A percentile compares a stretch with the other conserved stretches of the same genome.
These are phyloP conservation scores for Calendula officinalis DNA, from an alignment of 129 eudicot species.

Conservation along the genomic window DNA sequence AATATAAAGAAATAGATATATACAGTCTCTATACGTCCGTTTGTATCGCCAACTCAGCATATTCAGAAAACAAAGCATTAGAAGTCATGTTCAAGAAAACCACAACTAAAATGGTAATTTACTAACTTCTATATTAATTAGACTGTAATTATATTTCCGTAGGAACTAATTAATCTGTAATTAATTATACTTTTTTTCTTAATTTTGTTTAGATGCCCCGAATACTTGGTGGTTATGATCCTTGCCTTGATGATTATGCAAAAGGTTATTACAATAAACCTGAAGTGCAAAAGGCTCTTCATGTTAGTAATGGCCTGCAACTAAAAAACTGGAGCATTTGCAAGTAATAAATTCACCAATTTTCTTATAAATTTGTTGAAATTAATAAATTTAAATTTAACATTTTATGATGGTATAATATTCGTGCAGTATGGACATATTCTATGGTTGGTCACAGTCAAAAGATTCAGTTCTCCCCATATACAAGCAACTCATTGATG, in stretches of 20 bases:
- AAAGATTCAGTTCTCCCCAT: slow-evolving; percentile 81
- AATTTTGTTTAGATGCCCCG: slow-evolving; percentile 65
- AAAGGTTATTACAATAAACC: slow-evolving; percentile 69
- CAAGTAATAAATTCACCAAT: slow-evolving; percentile 55
- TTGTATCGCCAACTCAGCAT: slow-evolving; percentile 56
- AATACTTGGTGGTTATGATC: slow-evolving; percentile 85
- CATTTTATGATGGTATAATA: no score
- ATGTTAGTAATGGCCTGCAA: slow-evolving; percentile 57
- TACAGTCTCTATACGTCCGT: slow-evolving; percentile 89
- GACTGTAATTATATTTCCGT: no score
- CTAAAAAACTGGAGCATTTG: slow-evolving; percentile 88
- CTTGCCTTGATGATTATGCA: slow-evolving; percentile 88
- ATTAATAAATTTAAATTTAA: background rate
- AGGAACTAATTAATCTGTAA: background rate
- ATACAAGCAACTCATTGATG: slow-evolving; percentile 77
- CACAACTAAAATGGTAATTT: slow-evolving; percentile 67
- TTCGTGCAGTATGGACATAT: slow-evolving; percentile 66
- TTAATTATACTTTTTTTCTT: slow-evolving; percentile 7
- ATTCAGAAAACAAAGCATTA: slow-evolving; percentile 34
- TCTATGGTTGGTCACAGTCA: slow-evolving; percentile 58
- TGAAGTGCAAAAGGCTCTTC: slow-evolving; percentile 90
- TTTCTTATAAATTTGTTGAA: background rate
- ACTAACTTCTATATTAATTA: slow-evolving; percentile 2
- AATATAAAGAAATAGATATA: slow-evolving; percentile 79
- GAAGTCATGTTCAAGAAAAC: slow-evolving; percentile 42